Base-by-base conservation (phyloP, 495 filamentous ascomycete species). In the Antarctomyces pellizariae region DNA sequence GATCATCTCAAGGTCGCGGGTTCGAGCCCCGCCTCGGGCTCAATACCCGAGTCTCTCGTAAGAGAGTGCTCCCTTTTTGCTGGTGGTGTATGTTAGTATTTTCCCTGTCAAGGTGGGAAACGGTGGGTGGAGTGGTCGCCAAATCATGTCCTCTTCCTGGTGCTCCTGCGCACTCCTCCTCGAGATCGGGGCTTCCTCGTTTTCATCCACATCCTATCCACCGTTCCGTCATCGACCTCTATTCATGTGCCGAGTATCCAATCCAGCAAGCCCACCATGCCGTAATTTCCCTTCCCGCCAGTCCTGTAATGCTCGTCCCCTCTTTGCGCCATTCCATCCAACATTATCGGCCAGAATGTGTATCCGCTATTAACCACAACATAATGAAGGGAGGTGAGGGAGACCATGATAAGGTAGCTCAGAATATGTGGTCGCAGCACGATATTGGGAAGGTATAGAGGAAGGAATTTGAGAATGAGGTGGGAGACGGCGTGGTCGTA, bases 401-500 rank as follows among this genome's bases (percentile, higher is more conserved):
- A 50, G 8, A 77, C 45, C 32, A 77, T 73, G 12, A 82, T 19
- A 26, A 80, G 57, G 53, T 68, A 90, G 1, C 76, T 83, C 27
- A 91, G 53, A 25, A 89, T 54, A 47, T 93, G 83, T 28, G 61
- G 68, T 50, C 71, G 50, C 64, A 71, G 35, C 29, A 42, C 9
- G 57, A 44, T 33, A 1, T 72, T 70, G 5, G 83, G 78, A 2
- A 73, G 37, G 45, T 78, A 83, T 10, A 66, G 58, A 0, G 83
- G 83, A 11, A 83, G 19, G 38, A 77, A 75, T 25, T 57, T 65
- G 28, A 54, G 49, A 7, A 89, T 37, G 1, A 90, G 47, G 35
- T 79, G 74, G 3, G 64, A 50, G n/a, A 73, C 16, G 0, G 82
- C 79, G 36, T 91, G 78, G 46, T 93, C 80, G 42, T 77, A 78